phyloP scores from a whole-genome alignment of 2,329 filamentous ascomycete genomes.

The Aspergillus eucalypticola region DNA sequence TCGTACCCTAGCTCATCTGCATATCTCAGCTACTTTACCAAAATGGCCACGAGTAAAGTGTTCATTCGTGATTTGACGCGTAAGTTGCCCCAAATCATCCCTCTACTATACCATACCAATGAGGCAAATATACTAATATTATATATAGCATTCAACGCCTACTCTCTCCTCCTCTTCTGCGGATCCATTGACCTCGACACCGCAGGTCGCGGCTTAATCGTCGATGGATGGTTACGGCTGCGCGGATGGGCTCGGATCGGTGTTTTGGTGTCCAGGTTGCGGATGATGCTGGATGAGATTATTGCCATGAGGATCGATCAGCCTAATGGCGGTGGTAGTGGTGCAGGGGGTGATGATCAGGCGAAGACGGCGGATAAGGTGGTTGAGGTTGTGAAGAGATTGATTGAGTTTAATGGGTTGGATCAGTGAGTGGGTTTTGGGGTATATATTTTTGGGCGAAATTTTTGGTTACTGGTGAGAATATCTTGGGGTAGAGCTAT shows the following conservation, averaged over 20 bases:
- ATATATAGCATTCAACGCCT: constrained; percentile 73
- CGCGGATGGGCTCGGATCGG: constrained; percentile 94
- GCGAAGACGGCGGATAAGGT: constrained; percentile 49
- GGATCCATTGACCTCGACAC: constrained; percentile 85
- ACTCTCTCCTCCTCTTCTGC: constrained; percentile 82
- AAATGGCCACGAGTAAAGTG: constrained; percentile 88
- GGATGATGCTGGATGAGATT: constrained; percentile 82
- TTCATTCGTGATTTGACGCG: constrained; percentile 90
- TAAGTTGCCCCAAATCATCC: constrained; percentile 47
- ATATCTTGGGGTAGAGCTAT: neutral
- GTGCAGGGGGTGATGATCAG: constrained; percentile 40
- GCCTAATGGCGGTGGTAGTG: constrained; percentile 60
- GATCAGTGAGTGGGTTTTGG: constrained; percentile 52
- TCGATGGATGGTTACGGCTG: constrained; percentile 86
- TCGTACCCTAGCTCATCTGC: constrained; percentile 71
- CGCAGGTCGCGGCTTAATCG: constrained; percentile 77
- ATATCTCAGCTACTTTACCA: constrained; percentile 87
- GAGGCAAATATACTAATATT: neutral
- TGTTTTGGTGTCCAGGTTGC: constrained; percentile 78
- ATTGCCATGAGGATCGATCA: constrained; percentile 79
- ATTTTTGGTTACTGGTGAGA: neutral
- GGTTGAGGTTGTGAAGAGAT: constrained; percentile 71
- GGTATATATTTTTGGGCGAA: neutral
- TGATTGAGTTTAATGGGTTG: constrained; percentile 88
- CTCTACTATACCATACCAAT: constrained; percentile 25